phyloP scores from a whole-genome alignment of 495 filamentous ascomycete species.

The Aspergillus saccharolyticus region DNA sequence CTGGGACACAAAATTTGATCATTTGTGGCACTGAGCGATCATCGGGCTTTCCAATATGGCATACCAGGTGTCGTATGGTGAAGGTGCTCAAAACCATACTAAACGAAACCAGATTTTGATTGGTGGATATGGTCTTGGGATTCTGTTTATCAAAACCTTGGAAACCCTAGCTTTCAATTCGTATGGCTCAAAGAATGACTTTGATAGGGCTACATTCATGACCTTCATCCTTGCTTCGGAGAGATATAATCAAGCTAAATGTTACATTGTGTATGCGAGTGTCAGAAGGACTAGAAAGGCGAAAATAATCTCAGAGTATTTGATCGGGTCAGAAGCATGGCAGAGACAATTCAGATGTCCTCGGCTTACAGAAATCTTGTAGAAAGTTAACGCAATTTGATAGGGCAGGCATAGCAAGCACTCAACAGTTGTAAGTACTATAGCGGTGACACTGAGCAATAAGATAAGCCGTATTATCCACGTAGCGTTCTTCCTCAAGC shows the following conservation, averaged over 20 bases:
- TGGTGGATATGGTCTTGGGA: background rate
- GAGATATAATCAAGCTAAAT: background rate
- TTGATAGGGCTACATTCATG: background rate
- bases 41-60: background rate
- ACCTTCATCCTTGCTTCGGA: background rate
- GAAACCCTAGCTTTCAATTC: background rate
- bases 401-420: too few species aligned
- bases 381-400: background rate
- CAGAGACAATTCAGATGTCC: background rate
- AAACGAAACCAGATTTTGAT: background rate
- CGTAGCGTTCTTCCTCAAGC: background rate
- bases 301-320: background rate
- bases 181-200: background rate
- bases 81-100: background rate
- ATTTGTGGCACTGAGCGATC: background rate
- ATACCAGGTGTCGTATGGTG: background rate
- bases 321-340: background rate
- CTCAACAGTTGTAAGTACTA: too few species aligned
- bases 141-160: background rate
- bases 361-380: background rate
- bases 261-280: background rate
- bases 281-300: background rate
- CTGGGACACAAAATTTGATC: background rate
- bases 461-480: background rate
- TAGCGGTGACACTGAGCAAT: background rate